Percentiles rank a stretch among this genome's conserved stretches.
Evolutionary conservation across 305 asterid species (phyloP).

Genomic region (Caryopteris hybrid): DNA sequence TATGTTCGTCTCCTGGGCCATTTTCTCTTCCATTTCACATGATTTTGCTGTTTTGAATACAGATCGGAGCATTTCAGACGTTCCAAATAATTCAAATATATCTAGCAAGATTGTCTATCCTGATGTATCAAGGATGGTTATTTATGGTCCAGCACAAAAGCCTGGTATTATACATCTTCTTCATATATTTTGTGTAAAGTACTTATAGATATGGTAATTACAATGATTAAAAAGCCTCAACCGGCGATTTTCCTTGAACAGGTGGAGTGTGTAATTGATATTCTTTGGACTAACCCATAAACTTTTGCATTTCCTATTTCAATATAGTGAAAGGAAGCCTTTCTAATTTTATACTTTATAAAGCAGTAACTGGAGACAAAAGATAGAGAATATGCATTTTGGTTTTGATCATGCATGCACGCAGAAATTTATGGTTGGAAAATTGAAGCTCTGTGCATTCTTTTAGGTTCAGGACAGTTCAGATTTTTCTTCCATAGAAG

Average conservation of each 20-base stretch:
- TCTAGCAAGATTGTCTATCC: conserved; percentile 71
- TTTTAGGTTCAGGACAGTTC: background rate
- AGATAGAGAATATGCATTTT: background rate
- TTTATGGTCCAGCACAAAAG: conserved; percentile 57
- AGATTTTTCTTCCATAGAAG: too few relatives aligned
- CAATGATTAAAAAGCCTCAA: too few relatives aligned
- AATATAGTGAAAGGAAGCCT: too few relatives aligned
- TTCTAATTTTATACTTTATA: too few relatives aligned
- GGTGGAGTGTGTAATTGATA: too few relatives aligned
- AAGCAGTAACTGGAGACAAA: background rate
- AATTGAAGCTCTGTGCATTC: background rate
- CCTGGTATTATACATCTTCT: conserved; percentile 44
- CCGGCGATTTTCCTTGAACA: too few relatives aligned
- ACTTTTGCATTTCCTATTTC: too few relatives aligned
- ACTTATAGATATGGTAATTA: background rate
- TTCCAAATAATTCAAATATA: conserved; percentile 35
- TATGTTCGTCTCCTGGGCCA: background rate
- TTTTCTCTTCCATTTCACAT: background rate
- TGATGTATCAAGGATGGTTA: conserved; percentile 70
- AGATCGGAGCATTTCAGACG: conserved; percentile 53
- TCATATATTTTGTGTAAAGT: background rate
- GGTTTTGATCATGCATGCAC: background rate
- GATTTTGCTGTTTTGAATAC: conserved; percentile 21
- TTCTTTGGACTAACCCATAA: too few relatives aligned
- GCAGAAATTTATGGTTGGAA: background rate